These are phyloP conservation scores for Hypericum perforatum DNA, from an alignment of 345 rosid genomes.

Conservation along the genomic window DNA sequence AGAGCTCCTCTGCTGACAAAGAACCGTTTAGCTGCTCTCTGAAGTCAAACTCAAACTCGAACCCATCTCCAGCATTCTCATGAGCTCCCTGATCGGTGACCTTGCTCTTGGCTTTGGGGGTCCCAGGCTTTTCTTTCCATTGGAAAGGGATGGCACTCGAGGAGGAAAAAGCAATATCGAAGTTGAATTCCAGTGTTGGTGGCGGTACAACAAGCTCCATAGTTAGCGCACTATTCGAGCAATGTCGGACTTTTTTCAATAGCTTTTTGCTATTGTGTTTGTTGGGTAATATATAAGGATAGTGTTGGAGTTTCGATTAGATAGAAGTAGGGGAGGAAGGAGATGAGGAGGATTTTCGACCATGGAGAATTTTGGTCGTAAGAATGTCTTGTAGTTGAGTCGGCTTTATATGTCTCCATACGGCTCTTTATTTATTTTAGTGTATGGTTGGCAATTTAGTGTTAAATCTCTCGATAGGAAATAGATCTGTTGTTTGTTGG, in stretches of 20 bases:
- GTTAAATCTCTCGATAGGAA: too few species aligned
- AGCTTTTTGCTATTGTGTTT: not conserved
- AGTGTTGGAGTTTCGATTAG: not conserved
- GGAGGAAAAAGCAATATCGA: conserved; percentile 55
- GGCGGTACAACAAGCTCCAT: conserved; percentile 30
- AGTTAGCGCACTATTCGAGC: conserved; percentile 9
- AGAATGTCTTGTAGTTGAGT: conserved; percentile 15
- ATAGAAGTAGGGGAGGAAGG: conserved; percentile 7
- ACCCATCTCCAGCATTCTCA: conserved; percentile 34
- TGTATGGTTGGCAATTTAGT: not conserved
- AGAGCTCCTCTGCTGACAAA: conserved; percentile 83
- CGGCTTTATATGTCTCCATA: conserved; percentile 40
- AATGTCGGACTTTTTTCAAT: not conserved
- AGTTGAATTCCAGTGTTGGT: conserved; percentile 49
- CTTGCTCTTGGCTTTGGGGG: conserved; percentile 18
- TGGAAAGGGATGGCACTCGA: conserved; percentile 25
- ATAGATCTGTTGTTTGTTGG: too few species aligned
- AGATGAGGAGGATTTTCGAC: conserved; percentile 10
- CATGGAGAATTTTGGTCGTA: conserved; percentile 7
- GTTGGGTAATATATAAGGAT: conserved; percentile 7
- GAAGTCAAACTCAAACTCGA: conserved; percentile 77
- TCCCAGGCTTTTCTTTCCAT: conserved; percentile 41
- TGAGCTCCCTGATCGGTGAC: not conserved
- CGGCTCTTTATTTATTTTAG: not conserved
- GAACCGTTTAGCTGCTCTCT: conserved; percentile 68